Base-by-base conservation (phyloP, 106 monocot species). In the Dendrobium officinale region DNA sequence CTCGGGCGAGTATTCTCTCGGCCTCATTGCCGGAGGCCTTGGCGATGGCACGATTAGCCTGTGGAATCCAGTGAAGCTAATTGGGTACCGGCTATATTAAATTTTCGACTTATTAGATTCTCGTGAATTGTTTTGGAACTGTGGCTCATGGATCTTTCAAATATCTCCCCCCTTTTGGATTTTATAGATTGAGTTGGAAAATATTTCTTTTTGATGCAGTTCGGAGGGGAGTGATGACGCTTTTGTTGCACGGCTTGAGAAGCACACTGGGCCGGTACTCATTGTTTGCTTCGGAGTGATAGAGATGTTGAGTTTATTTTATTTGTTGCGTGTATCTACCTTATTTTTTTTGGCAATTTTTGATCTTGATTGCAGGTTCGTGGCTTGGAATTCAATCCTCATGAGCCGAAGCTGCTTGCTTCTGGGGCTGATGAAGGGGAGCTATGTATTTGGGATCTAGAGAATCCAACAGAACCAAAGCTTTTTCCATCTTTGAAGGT, bases 401-500 rank as follows among this genome's bases (percentile, higher is more conserved):
- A 82, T 49, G 83, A 90, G 70, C 87, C 98, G 47, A 93, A 99
- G 80, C 47, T 93, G 40, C 89, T 99, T 76, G 98, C 95, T 76
- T 99, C 98, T 72, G 98, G 98, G 58, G 98, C 95, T 81, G 98
- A 99, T 79, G 89, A 95, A 84, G 98, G 98, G 44, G 93, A 92
- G 58, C 84, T 99, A 40, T 95, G 93, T 79, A 86, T 99, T 26
- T 99, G 98, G 98, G 95, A 99, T 88, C 72, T 99, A 44, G 89
- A 77, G 72, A 93, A 91, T 10, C 95, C 98, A 72, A 10, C 81
- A 2, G 92, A 95, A 67, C 95, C 95, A 48, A 82, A 27, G 79
- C 89, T 83, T 22, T 99, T 76, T 47, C 98, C 91, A 22, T 58
- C 95, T 75, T 89, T 99, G 16, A 99, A 87, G 98, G 98, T 95